These are phyloP conservation scores for Pseudodiploospora longispora DNA, from an alignment of 2,329 filamentous ascomycete species.

Conservation along the genomic window DNA sequence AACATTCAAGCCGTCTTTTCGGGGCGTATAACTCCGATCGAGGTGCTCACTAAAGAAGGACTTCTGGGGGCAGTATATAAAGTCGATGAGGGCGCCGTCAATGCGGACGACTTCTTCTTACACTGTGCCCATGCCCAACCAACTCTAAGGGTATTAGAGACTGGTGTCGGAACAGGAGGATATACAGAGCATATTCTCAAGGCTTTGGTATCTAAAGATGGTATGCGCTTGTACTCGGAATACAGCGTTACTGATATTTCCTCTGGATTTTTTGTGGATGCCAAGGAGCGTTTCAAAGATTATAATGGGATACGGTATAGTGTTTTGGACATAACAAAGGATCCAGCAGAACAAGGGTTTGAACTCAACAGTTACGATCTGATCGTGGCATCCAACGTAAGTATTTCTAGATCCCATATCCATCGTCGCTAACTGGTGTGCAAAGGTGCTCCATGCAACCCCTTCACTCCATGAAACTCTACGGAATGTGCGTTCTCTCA, in stretches of 20 bases:
- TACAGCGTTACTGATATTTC: conserved; percentile 20
- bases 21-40: neutral
- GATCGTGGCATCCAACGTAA: conserved; percentile 5
- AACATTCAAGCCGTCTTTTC: neutral
- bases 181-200: conserved; percentile 15
- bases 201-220: neutral
- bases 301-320: conserved; percentile 8
- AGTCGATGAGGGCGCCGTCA: neutral
- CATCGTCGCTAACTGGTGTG: too few relatives aligned
- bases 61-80: neutral
- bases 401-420: neutral
- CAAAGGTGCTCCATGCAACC: conserved; percentile 5
- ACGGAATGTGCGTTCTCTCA: neutral
- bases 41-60: neutral
- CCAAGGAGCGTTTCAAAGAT: conserved; percentile 13
- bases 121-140: conserved; percentile 6
- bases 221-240: conserved; percentile 3
- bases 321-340: conserved; percentile 17
- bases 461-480: neutral
- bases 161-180: conserved; percentile 34
- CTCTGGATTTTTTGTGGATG: conserved; percentile 13
- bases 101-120: conserved; percentile 1
- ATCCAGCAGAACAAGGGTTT: conserved; percentile 6
- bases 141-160: conserved; percentile 11
- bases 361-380: conserved; percentile 6